Evolutionary conservation across 1,139 yeast genomes (phyloP).

Genomic region (Tardiomyces blankii): DNA sequence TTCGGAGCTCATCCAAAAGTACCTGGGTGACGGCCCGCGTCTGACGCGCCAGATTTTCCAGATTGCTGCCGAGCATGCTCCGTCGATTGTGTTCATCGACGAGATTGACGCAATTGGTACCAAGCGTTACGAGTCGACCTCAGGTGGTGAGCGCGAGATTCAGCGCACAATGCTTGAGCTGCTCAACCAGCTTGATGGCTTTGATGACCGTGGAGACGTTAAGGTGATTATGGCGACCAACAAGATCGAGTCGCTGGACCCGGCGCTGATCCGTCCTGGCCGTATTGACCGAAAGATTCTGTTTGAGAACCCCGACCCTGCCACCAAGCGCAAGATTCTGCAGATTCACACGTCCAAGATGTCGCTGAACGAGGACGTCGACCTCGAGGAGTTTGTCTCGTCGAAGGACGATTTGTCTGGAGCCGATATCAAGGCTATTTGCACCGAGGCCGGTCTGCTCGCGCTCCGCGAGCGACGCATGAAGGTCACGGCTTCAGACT

Average conservation of each 20-base stretch:
- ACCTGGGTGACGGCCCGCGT: conserved; percentile 96
- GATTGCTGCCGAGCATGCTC: conserved; percentile 95
- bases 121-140: conserved; percentile 88
- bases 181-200: conserved; percentile 93
- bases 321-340: conserved; percentile 87
- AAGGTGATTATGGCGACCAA: conserved; percentile 99
- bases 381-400: conserved; percentile 79
- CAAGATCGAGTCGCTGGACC: conserved; percentile 89
- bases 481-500: conserved; percentile 95
- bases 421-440: conserved; percentile 96
- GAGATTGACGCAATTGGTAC: conserved; percentile 99
- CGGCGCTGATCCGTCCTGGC: conserved; percentile 97
- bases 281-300: conserved; percentile 95
- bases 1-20: conserved; percentile 92
- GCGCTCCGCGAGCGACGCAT: conserved; percentile 96
- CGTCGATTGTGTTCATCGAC: conserved; percentile 95
- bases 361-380: conserved; percentile 82
- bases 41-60: conserved; percentile 90
- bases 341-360: conserved; percentile 91
- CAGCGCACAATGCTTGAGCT: conserved; percentile 98
- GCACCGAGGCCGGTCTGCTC: conserved; percentile 94
- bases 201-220: conserved; percentile 96
- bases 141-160: conserved; percentile 97
- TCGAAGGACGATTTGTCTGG: conserved; percentile 95
- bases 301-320: conserved; percentile 91